Percentiles rank a stretch among this genome's conserved stretches.
Evolutionary conservation across 495 filamentous ascomycete genomes (phyloP).

Genomic region (Geopyxis carbonaria): DNA sequence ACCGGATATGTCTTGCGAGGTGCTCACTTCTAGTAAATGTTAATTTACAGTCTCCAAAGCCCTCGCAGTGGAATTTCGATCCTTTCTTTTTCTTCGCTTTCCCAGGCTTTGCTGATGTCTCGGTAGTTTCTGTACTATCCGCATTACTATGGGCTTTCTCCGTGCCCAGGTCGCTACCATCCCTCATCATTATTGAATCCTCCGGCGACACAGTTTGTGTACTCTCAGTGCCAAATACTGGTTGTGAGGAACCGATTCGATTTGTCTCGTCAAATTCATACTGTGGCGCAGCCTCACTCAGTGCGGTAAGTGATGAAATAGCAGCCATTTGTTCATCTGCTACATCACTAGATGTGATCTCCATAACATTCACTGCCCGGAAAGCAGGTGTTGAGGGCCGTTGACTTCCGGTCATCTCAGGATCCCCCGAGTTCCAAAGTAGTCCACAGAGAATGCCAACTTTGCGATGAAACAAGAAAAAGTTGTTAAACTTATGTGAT

Average conservation of each 20-base stretch:
- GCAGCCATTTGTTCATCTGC: too few relatives aligned
- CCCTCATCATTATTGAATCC: neutral
- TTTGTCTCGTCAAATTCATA: neutral
- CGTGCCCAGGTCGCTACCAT: neutral
- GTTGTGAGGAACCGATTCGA: neutral
- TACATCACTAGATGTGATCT: neutral
- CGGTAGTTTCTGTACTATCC: conserved; percentile 3
- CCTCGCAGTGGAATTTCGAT: conserved; percentile 92
- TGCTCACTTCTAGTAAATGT: conserved; percentile 97
- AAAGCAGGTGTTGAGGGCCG: conserved; percentile 4
- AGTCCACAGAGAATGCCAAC: neutral
- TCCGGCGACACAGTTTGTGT: neutral
- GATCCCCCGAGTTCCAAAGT: neutral
- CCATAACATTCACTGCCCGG: conserved; percentile 2
- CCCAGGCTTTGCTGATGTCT: conserved; percentile 8
- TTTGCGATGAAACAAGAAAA: neutral
- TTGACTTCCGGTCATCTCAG: neutral
- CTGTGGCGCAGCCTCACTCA: neutral
- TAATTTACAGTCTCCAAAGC: conserved; percentile 83
- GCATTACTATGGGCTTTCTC: conserved; percentile 1
- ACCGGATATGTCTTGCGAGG: conserved; percentile 85
- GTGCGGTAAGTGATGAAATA: too few relatives aligned
- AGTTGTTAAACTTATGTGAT: neutral
- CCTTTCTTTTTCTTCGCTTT: conserved; percentile 55
- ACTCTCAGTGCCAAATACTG: neutral